Evolutionary conservation across 2,329 filamentous ascomycete species (phyloP).

Genomic region (Exophiala dermatitidis): DNA sequence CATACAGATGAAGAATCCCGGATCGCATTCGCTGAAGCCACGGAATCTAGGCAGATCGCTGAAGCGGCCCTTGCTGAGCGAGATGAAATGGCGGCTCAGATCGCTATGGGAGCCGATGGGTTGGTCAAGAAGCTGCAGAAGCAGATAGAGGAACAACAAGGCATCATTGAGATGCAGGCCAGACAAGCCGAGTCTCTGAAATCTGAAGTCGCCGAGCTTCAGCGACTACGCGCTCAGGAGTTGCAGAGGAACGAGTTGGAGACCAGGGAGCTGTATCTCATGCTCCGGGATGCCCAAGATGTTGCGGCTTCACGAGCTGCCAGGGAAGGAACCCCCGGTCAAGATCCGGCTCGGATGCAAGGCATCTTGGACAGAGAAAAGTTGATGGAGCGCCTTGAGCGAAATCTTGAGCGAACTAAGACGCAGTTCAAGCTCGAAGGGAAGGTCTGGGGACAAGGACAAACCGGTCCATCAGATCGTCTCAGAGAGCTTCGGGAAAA

Average conservation of each 20-base stretch:
- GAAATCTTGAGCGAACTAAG: conserved; percentile 93
- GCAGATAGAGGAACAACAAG: conserved; percentile 85
- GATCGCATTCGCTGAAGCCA: conserved; percentile 82
- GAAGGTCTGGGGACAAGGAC: conserved; percentile 78
- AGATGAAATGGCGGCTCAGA: conserved; percentile 82
- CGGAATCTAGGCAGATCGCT: conserved; percentile 84
- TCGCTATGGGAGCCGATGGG: conserved; percentile 88
- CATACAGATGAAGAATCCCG: conserved; percentile 94
- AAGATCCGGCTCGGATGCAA: conserved; percentile 71
- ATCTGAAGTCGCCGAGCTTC: conserved; percentile 78
- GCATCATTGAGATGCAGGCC: conserved; percentile 80
- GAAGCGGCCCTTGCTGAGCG: conserved; percentile 94
- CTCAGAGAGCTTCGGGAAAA: conserved; percentile 85
- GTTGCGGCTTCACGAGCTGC: conserved; percentile 84
- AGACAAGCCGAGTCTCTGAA: conserved; percentile 84
- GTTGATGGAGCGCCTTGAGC: conserved; percentile 88
- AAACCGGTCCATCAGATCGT: conserved; percentile 82
- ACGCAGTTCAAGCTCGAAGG: conserved; percentile 96
- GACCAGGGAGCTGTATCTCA: conserved; percentile 92
- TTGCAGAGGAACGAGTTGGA: conserved; percentile 92
- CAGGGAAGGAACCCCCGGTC: conserved; percentile 49
- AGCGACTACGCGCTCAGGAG: conserved; percentile 79
- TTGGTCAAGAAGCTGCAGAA: conserved; percentile 87
- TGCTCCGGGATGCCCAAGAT: conserved; percentile 95
- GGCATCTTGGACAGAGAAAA: conserved; percentile 88